phyloP scores from a whole-genome alignment of 805 yeast species.

The Brettanomyces nanus region DNA sequence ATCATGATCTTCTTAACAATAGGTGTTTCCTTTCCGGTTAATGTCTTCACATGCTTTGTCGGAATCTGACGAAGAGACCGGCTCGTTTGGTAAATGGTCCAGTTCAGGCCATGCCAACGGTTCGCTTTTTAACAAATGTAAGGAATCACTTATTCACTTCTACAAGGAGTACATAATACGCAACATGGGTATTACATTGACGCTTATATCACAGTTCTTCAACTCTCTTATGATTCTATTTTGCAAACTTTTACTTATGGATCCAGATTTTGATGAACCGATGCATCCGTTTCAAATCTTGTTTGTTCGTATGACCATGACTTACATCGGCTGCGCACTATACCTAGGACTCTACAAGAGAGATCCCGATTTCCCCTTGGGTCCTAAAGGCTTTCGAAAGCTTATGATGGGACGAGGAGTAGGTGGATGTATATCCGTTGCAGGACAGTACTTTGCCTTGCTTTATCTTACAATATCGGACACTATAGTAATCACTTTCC shows the following conservation, averaged over 20 bases:
- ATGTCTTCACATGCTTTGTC: no score
- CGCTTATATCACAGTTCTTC: constrained; percentile 60
- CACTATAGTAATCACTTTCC: constrained; percentile 70
- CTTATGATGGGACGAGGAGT: constrained; percentile 53
- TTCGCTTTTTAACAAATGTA: no score
- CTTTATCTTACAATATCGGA: constrained; percentile 71
- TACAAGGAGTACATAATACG: constrained; percentile 16
- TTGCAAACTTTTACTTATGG: constrained; percentile 67
- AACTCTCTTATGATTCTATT: constrained; percentile 71
- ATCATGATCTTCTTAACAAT: no score
- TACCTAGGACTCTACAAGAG: constrained; percentile 38
- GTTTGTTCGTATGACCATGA: constrained; percentile 68
- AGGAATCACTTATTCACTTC: constrained; percentile 1
- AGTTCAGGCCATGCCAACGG: no score
- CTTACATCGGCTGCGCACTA: constrained; percentile 47
- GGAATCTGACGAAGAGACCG: no score
- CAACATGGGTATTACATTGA: constrained; percentile 50
- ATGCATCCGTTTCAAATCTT: constrained; percentile 75
- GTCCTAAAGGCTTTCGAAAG: constrained; percentile 50
- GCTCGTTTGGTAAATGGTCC: no score
- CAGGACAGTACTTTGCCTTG: constrained; percentile 68
- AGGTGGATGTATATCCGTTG: constrained; percentile 75
- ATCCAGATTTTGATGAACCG: constrained; percentile 47
- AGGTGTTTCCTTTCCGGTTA: no score
- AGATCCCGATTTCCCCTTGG: constrained; percentile 59